Base-by-base conservation (phyloP, 2,329 filamentous ascomycete species). In the Pyricularia pennisetigena region DNA sequence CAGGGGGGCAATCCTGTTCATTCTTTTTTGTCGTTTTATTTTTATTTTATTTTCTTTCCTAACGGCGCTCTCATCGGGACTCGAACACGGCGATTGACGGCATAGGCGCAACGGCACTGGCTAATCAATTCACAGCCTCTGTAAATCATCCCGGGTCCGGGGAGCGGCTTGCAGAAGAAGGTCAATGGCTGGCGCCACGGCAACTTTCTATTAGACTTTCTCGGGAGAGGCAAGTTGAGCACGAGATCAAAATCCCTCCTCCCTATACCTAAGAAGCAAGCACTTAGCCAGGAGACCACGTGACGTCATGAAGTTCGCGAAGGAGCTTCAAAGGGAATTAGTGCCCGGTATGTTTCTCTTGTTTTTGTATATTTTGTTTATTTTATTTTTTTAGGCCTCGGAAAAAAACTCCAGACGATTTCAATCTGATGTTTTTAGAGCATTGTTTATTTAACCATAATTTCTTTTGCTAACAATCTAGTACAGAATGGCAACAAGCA, bases 261-360 rank as follows among this genome's bases (percentile, higher is more conserved):
- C 12, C 3, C 12, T 20, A n/a, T 6, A 49, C 41, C 41, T 49
- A 49, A 49, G 41, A 49, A 49, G 41, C 41, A 49, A 49, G 16
- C 20, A n/a, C 10, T 49, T 49, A 49, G 14, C 20, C 5, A 49
- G 41, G 24, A 5, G 24, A 57, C n/a, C 24, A 29, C 20, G 61
- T 70, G 76, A 76, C 77, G 78, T 76, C 79, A 88, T 88, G 86
- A 89, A 88, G 78, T 89, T 89, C 73, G 86, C 85, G 68, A 90
- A 90, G 76, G 92, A 97, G 80, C 85, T 97, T 71, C 92, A 97
- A 76, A 87, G 91, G 75, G 91, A 96, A 74, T 86, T 93, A 68
- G 93, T 97, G 71, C 94, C 94, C 76, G 94, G 87, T 88, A 77
- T 76, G 79, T 72, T 54, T 61, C 29, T 41, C 1, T 62, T 54